Base-by-base conservation (phyloP, 2,329 filamentous ascomycete species). In the Epichloe baconii region DNA sequence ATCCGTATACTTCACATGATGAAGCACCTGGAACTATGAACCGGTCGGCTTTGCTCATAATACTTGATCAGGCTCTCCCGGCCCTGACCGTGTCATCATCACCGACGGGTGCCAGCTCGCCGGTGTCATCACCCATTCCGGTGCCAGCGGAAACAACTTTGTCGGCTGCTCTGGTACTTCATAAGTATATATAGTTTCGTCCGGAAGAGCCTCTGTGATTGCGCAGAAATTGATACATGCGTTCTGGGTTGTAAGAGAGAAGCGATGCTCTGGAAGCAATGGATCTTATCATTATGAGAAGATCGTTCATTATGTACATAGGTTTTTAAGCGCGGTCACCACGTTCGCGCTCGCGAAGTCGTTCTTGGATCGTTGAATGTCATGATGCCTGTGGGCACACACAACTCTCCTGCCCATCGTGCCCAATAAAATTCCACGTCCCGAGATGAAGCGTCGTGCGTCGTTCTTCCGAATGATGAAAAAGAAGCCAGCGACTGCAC, bases 101-200 rank as follows among this genome's bases (percentile, higher is more conserved):
- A 82, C 79, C 61, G 70, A 61, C 0, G 54, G 66, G 15, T 77
- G 82, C 58, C 53, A 74, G 52, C 72, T 78, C 44, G 83, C 80
- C 14, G 83, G 81, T 38, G 69, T 76, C 31, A 84, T 87, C 55
- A 87, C 84, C 0, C 84, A 87, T 61, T 84, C 80, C 21, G 83
- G 83, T 31, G 83, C 83, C 17, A 78, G 74, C 48, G 80, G 80
- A 7, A 81, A 86, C 63, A 71, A 76, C 66, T 87, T 87, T 66
- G 80, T 86, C 51, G 75, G 71, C n/a, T 86, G 83, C 65, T 55
- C 50, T 0, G 62, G 61, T 4, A 64, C 61, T 12, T 47, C 51
- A 17, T 57, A 31, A 52, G 21, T 8, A 8, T 10, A 11, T 31
- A 11, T 10, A 10, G 26, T 11, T 31, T 3, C 19, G 26, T 4